These are phyloP conservation scores for Oryza australiensis DNA, from an alignment of 176 grass and related monocot genomes.

Conservation along the genomic window DNA sequence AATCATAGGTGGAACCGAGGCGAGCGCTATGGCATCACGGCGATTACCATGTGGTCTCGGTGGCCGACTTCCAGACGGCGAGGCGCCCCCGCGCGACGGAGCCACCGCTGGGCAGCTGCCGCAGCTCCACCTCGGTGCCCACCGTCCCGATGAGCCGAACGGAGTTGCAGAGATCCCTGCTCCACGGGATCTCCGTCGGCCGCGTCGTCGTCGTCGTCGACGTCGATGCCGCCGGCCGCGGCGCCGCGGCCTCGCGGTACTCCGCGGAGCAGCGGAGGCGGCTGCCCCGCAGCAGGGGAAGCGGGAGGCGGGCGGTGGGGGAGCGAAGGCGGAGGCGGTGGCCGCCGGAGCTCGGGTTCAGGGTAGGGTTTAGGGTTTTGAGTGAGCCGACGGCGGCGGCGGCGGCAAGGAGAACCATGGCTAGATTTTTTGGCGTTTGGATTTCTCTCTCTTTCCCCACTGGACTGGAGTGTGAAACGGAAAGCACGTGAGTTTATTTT, in stretches of 20 bases:
- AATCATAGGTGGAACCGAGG: background rate
- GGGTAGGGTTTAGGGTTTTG: conserved; percentile 54
- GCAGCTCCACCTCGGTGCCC: conserved; percentile 67
- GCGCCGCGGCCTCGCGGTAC: conserved; percentile 28
- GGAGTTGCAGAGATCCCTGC: conserved; percentile 70
- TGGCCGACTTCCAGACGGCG: conserved; percentile 74
- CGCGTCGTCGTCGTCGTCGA: conserved; percentile 26
- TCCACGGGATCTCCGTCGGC: conserved; percentile 74
- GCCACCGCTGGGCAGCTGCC: conserved; percentile 68
- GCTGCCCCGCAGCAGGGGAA: background rate
- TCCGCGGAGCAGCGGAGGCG: conserved; percentile 31
- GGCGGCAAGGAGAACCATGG: conserved; percentile 43
- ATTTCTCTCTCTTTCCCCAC: background rate
- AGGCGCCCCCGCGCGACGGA: conserved; percentile 69
- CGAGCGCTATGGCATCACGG: background rate
- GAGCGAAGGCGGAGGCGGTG: background rate
- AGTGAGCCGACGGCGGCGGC: background rate
- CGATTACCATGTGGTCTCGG: conserved; percentile 72
- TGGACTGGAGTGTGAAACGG: background rate
- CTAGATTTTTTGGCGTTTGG: conserved; percentile 2
- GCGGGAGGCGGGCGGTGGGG: background rate
- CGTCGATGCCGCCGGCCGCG: background rate
- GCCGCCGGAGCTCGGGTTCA: background rate
- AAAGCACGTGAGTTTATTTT: background rate
- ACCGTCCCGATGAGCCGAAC: conserved; percentile 77